Evolutionary conservation across 2,329 filamentous ascomycete genomes (phyloP).

Genomic region (Elsinoe arachidis): DNA sequence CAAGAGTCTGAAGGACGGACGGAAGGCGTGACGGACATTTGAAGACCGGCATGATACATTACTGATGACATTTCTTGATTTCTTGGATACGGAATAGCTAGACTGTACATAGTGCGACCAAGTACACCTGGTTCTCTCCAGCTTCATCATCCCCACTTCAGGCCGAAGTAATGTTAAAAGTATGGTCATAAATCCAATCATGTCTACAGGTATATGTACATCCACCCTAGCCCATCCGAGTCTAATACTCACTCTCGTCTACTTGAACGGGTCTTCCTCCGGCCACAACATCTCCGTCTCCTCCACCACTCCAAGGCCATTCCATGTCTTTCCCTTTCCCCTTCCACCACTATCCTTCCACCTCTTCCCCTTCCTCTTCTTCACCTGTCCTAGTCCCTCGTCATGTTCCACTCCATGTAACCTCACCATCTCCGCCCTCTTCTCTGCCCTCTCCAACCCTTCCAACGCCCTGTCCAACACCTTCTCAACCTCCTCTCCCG

Average conservation of each 20-base stretch:
- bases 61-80: not conserved
- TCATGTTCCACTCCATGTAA: not conserved
- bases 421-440: not conserved
- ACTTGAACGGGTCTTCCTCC: not conserved
- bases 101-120: not conserved
- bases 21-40: not conserved
- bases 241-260: not conserved
- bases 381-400: not conserved
- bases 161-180: too few relatives aligned
- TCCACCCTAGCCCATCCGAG: not conserved
- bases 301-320: not conserved
- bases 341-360: not conserved
- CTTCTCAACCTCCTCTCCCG: not conserved
- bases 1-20: not conserved
- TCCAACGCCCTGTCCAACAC: not conserved
- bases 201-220: constrained; percentile 27
- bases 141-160: too few relatives aligned
- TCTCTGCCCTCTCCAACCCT: not conserved
- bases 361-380: not conserved
- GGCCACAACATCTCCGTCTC: constrained; percentile 1
- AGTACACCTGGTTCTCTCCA: not conserved
- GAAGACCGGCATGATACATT: not conserved
- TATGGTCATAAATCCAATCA: not conserved
- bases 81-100: not conserved
- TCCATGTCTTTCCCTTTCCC: not conserved